Evolutionary conservation across 2,329 filamentous ascomycete genomes (phyloP).

Genomic region (Furcasterigmium sp.): DNA sequence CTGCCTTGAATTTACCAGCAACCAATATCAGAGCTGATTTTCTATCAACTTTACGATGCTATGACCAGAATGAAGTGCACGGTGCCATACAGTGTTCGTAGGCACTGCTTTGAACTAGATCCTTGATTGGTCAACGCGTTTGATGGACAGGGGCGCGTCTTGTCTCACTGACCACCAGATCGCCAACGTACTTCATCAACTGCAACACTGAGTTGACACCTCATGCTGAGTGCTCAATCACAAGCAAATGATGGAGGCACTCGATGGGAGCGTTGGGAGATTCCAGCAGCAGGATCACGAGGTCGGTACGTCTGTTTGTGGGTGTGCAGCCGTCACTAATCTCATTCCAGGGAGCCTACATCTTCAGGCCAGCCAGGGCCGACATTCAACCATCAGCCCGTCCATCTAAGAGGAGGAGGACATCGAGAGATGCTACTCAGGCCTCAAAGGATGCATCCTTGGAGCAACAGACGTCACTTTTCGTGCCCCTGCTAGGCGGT

Average conservation of each 20-base stretch:
- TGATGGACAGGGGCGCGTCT: too few species aligned
- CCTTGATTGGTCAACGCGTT: too few species aligned
- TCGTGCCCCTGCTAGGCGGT: slow-evolving; percentile 50
- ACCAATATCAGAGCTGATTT: too few species aligned
- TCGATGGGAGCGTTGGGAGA: not conserved
- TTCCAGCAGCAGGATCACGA: slow-evolving; percentile 36
- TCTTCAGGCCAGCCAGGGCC: slow-evolving; percentile 50
- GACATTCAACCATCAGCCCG: slow-evolving; percentile 22
- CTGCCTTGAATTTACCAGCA: too few species aligned
- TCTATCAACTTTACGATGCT: too few species aligned
- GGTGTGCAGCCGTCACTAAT: not conserved
- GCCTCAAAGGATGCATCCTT: not conserved
- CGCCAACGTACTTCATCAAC: too few species aligned
- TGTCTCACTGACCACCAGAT: too few species aligned
- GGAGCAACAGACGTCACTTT: slow-evolving; percentile 21
- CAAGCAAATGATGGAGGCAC: slow-evolving; percentile 1
- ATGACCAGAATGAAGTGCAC: too few species aligned
- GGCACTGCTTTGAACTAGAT: too few species aligned
- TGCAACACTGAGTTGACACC: too few species aligned
- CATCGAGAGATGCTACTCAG: slow-evolving; percentile 31
- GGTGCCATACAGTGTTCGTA: too few species aligned
- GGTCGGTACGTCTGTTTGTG: slow-evolving; percentile 18
- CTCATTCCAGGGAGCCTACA: slow-evolving; percentile 50
- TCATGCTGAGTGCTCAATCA: too few species aligned
- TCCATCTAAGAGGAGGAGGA: slow-evolving; percentile 53